These are phyloP conservation scores for Vanilla planifolia DNA, from an alignment of 106 monocot species.

Conservation along the genomic window DNA sequence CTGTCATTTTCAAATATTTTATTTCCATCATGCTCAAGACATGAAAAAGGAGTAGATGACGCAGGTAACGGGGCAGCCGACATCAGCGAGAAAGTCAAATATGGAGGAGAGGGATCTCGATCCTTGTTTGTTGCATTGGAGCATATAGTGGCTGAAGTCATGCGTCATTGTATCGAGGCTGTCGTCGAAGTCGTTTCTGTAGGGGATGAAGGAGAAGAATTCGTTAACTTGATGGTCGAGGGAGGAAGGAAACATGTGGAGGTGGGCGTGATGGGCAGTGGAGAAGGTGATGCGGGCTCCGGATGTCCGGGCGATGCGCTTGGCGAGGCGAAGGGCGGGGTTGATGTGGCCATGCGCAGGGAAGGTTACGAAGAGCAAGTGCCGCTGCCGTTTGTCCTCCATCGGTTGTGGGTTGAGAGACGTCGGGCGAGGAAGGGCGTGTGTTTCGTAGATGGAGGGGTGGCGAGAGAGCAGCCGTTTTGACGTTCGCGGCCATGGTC, in stretches of 20 bases:
- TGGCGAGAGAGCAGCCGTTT: too few species aligned
- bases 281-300: constrained; percentile 2
- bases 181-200: constrained; percentile 31
- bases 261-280: neutral
- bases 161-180: constrained; percentile 26
- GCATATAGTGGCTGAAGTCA: constrained; percentile 5
- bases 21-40: too few species aligned
- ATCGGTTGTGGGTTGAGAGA: too few species aligned
- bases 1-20: too few species aligned
- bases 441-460: too few species aligned
- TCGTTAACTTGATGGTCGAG: neutral
- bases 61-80: constrained; percentile 19
- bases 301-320: neutral
- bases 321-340: constrained; percentile 2
- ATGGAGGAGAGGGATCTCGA: constrained; percentile 3
- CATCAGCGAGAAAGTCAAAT: constrained; percentile 6
- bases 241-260: neutral
- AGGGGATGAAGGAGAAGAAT: constrained; percentile 25
- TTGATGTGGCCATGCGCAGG: constrained; percentile 8
- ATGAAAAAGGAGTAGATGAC: constrained; percentile 38
- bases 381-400: too few species aligned
- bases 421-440: too few species aligned
- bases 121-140: neutral
- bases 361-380: constrained; percentile 3
- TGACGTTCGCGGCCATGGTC: too few species aligned